A percentile compares a stretch with the other conserved stretches of the same genome.
Conservation (phyloP, 2,329 filamentous ascomycete genomes). For the Nothopassalora personata region DNA sequence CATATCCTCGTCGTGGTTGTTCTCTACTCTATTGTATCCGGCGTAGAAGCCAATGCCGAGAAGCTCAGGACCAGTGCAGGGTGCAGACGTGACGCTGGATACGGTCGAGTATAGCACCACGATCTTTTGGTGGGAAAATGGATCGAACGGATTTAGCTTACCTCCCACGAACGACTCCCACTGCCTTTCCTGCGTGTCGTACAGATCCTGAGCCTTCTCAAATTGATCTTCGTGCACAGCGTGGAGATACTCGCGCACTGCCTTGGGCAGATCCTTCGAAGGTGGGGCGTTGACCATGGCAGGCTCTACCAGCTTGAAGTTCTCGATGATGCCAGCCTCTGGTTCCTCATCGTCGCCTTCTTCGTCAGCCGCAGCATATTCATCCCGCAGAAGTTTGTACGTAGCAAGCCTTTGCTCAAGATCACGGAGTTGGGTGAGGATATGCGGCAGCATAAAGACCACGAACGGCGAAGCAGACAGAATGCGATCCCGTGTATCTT, state of each 20-base stretch:
- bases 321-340: constrained; percentile 33
- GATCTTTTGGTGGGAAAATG: constrained; percentile 93
- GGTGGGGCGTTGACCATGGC: constrained; percentile 90
- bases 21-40: constrained; percentile 71
- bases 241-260: constrained; percentile 88
- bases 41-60: constrained; percentile 82
- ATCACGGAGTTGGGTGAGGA: constrained; percentile 85
- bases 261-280: constrained; percentile 75
- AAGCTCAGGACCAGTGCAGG: constrained; percentile 86
- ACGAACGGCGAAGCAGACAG: constrained; percentile 95
- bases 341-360: constrained; percentile 35
- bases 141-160: constrained; percentile 85
- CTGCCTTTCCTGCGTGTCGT: constrained; percentile 86
- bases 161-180: constrained; percentile 95
- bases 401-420: constrained; percentile 80
- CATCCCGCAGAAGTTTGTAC: constrained; percentile 75
- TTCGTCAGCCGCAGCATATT: constrained; percentile 45
- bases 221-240: constrained; percentile 96
- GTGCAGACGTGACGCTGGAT: constrained; percentile 87
- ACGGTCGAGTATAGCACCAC: constrained; percentile 90
- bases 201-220: constrained; percentile 88
- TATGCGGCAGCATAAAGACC: constrained; percentile 87
- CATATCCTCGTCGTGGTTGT: constrained; percentile 73
- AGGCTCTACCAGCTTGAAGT: constrained; percentile 86
- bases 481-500: constrained; percentile 87